phyloP scores from a whole-genome alignment of 1,139 yeast genomes.

The Suhomyces wounanorum region DNA sequence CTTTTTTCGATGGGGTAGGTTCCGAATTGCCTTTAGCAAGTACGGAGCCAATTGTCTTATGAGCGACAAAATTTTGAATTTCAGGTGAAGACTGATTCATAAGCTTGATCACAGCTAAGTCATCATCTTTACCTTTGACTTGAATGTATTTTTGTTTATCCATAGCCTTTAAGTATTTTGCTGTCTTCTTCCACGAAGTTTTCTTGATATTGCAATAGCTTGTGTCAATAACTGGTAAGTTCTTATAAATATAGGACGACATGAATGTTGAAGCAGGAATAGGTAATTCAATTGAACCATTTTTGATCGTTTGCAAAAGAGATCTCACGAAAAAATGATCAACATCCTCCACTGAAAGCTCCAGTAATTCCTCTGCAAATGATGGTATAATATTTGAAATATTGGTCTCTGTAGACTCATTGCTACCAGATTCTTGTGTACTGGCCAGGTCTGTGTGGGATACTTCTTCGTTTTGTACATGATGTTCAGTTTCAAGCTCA shows the following conservation, averaged over 20 bases:
- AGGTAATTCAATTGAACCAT: conserved; percentile 59
- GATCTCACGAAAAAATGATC: conserved; percentile 76
- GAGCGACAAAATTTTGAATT: conserved; percentile 64
- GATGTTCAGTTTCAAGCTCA: conserved; percentile 6
- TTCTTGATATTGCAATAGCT: conserved; percentile 69
- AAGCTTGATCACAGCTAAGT: conserved; percentile 55
- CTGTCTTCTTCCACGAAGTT: conserved; percentile 86
- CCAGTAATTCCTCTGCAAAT: conserved; percentile 33
- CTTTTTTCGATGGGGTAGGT: conserved; percentile 25
- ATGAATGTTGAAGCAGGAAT: conserved; percentile 73
- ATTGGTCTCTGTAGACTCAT: background rate
- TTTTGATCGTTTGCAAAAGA: conserved; percentile 65
- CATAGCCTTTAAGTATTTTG: conserved; percentile 82
- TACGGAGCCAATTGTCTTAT: conserved; percentile 42
- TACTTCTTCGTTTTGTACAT: conserved; percentile 11
- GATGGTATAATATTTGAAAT: conserved; percentile 17
- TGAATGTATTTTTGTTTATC: conserved; percentile 69
- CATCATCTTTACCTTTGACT: conserved; percentile 78
- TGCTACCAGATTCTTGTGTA: background rate
- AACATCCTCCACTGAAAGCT: conserved; percentile 64
- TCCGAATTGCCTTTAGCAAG: conserved; percentile 15
- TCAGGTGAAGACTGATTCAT: conserved; percentile 50
- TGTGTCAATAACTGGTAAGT: conserved; percentile 62
- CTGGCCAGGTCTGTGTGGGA: conserved; percentile 15
- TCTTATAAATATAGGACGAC: conserved; percentile 65